Evolutionary conservation across 306 rosid genomes (phyloP).

Genomic region (Benincasa hispida): DNA sequence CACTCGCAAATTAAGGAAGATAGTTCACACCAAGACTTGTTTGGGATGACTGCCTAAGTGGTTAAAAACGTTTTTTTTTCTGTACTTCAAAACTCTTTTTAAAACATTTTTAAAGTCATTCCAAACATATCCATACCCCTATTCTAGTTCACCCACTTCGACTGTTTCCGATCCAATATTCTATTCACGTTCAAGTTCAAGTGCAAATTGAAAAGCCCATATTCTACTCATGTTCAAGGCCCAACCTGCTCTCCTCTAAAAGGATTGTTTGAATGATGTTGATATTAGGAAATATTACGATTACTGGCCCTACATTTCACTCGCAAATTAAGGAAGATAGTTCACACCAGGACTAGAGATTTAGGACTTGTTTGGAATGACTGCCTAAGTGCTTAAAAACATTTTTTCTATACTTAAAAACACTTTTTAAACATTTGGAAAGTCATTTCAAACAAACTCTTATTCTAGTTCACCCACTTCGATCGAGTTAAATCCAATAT

Average conservation of each 20-base stretch:
- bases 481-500: not conserved
- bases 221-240: too few species aligned
- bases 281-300: not conserved
- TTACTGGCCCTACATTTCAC: not conserved
- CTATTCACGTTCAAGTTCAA: not conserved
- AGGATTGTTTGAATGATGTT: not conserved
- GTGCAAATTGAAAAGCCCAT: too few species aligned
- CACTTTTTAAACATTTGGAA: not conserved
- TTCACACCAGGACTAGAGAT: not conserved
- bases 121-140: not conserved
- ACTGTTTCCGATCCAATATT: not conserved
- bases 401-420: not conserved
- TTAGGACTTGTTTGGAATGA: not conserved
- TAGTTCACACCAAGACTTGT: not conserved
- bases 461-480: not conserved
- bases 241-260: not conserved
- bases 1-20: not conserved
- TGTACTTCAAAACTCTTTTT: too few species aligned
- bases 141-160: not conserved
- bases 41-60: not conserved
- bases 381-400: not conserved
- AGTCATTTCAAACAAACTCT: not conserved
- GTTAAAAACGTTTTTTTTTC: too few species aligned
- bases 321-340: not conserved
- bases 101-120: not conserved